A percentile compares a stretch with the other conserved stretches of the same genome.
Evolutionary conservation across 1,284 basidiomycete species (phyloP).

Genomic region (Puccinia coronata): DNA sequence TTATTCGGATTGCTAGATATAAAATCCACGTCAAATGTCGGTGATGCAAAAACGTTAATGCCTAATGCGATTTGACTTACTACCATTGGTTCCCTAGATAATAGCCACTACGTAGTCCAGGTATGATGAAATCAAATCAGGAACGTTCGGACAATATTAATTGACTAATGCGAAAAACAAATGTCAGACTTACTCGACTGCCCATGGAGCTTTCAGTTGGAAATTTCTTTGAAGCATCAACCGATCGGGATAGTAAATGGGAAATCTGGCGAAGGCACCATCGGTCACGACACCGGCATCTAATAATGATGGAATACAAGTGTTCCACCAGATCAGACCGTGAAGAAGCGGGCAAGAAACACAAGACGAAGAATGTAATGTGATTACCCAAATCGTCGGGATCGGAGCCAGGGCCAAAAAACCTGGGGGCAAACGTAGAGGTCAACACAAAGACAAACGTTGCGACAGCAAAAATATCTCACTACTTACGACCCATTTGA

Average conservation of each 20-base stretch:
- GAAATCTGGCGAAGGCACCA: constrained; percentile 37
- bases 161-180: not conserved
- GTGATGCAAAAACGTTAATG: not conserved
- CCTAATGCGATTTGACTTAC: not conserved
- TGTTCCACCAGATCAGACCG: not conserved
- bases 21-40: not conserved
- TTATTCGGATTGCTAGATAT: constrained; percentile 23
- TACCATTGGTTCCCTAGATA: constrained; percentile 42
- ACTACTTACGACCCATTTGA: constrained; percentile 37
- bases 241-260: constrained; percentile 25
- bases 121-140: not conserved
- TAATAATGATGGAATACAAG: not conserved
- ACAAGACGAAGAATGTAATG: not conserved
- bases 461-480: not conserved
- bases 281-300: constrained; percentile 35
- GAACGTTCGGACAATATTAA: not conserved
- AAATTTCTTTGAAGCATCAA: constrained; percentile 44
- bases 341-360: no score
- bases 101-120: constrained; percentile 7
- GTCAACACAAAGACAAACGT: not conserved
- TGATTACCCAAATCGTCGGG: constrained; percentile 37
- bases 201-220: not conserved
- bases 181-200: constrained; percentile 7
- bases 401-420: constrained; percentile 21
- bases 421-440: not conserved